Conservation (phyloP, 1,139 yeast species). For the Groenewaldozyma auringiensis region DNA sequence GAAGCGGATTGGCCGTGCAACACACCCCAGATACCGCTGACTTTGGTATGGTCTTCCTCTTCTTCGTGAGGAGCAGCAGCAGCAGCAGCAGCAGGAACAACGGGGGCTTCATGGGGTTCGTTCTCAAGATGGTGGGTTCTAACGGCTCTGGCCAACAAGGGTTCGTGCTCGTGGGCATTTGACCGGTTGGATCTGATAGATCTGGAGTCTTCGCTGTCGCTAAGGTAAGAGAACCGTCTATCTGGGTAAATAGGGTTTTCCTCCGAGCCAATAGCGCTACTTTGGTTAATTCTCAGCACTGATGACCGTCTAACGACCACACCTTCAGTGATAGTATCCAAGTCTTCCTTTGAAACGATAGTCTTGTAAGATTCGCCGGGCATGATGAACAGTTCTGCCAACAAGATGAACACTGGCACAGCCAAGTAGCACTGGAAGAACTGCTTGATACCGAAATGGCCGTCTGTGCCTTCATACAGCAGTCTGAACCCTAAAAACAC, state of each 20-base stretch:
- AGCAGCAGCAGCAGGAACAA: no score
- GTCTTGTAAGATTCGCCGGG: slow-evolving; percentile 62
- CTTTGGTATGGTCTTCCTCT: slow-evolving; percentile 37
- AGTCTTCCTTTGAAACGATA: slow-evolving; percentile 8
- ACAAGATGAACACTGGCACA: slow-evolving; percentile 66
- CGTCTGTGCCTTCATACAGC: slow-evolving; percentile 42
- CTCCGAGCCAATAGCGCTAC: not conserved
- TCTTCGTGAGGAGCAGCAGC: no score
- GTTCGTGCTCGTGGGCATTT: not conserved
- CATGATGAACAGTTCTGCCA: slow-evolving; percentile 72
- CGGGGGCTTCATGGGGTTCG: slow-evolving; percentile 6
- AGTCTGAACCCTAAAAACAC: slow-evolving; percentile 61
- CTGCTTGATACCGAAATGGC: slow-evolving; percentile 33
- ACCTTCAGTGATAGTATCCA: slow-evolving; percentile 35
- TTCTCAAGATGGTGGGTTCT: no score
- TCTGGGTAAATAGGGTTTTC: no score
- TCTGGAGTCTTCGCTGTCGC: not conserved
- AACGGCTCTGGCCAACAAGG: not conserved
- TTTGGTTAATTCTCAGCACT: slow-evolving; percentile 5
- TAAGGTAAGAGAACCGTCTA: not conserved
- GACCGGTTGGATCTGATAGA: not conserved
- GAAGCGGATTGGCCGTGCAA: slow-evolving; percentile 58
- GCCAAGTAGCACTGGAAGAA: slow-evolving; percentile 62
- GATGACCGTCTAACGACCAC: slow-evolving; percentile 39
- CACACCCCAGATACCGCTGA: slow-evolving; percentile 73